Conservation (phyloP, 192 early-diverging fungal species). For the Rhizophagus clarus region DNA sequence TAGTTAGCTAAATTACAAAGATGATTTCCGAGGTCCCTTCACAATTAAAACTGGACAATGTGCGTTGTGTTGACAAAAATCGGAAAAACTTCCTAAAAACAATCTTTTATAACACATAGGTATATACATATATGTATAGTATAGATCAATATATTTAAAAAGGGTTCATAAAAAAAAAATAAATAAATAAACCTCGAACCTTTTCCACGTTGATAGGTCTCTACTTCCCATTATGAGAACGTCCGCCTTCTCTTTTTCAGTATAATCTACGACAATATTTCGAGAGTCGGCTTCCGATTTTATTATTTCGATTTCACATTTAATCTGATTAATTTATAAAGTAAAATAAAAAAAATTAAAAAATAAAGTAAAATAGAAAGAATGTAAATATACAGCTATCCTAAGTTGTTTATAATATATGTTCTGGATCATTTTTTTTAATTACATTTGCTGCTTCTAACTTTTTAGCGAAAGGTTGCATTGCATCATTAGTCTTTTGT, state of each 20-base stretch:
- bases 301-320: constrained; percentile 23
- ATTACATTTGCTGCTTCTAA: not conserved
- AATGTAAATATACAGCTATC: too few relatives aligned
- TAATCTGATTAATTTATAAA: constrained; percentile 1
- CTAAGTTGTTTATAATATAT: not conserved
- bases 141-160: not conserved
- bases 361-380: too few relatives aligned
- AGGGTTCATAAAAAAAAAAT: too few relatives aligned
- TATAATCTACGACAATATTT: constrained; percentile 38
- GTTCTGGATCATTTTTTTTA: not conserved
- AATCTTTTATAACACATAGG: constrained; percentile 13
- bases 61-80: constrained; percentile 40
- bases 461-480: constrained; percentile 5
- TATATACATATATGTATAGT: too few relatives aligned
- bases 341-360: too few relatives aligned
- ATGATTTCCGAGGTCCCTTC: constrained; percentile 17
- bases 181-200: constrained; percentile 23
- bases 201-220: constrained; percentile 40
- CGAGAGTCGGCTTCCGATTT: constrained; percentile 32
- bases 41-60: constrained; percentile 45
- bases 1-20: too few relatives aligned
- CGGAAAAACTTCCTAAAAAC: constrained; percentile 41
- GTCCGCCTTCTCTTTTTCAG: constrained; percentile 35
- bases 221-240: constrained; percentile 44
- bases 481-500: constrained; percentile 11